Evolutionary conservation across 2,329 filamentous ascomycete genomes (phyloP).

Genomic region (Penicillium sp.): DNA sequence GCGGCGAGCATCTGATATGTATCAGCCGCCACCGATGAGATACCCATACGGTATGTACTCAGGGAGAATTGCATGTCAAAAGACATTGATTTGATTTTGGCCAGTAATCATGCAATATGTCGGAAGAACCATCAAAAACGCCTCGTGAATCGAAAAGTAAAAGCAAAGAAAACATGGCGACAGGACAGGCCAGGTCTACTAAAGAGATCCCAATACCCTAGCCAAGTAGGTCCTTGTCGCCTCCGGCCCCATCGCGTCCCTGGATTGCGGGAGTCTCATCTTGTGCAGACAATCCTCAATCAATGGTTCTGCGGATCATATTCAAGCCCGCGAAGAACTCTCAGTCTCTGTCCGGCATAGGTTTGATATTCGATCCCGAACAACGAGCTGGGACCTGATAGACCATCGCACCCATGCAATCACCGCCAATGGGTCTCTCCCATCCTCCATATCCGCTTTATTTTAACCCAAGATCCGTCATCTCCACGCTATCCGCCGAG

Average conservation of each 20-base stretch:
- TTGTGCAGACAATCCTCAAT: not conserved
- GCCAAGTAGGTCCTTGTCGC: not conserved
- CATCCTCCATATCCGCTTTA: slow-evolving; percentile 11
- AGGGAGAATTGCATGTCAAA: not conserved
- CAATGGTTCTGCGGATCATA: not conserved
- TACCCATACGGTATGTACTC: not conserved
- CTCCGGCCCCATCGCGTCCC: not conserved
- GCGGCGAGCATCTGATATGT: not conserved
- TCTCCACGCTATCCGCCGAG: slow-evolving; percentile 54
- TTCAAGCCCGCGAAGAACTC: not conserved
- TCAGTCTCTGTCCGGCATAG: not conserved
- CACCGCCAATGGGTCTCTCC: not conserved
- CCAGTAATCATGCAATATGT: slow-evolving; percentile 23
- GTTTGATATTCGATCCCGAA: not conserved
- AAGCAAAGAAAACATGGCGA: slow-evolving; percentile 10
- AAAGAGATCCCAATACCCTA: not conserved
- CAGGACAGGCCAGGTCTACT: not conserved
- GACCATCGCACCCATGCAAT: not conserved
- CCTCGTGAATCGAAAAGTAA: slow-evolving; percentile 17
- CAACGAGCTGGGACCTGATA: not conserved
- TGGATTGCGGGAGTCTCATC: not conserved
- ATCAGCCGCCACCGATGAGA: not conserved
- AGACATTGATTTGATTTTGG: slow-evolving; percentile 21
- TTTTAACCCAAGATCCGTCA: slow-evolving; percentile 46
- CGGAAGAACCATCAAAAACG: slow-evolving; percentile 22